Conservation (phyloP, 805 yeast genomes). For the Saccharomycopsis microspora region DNA sequence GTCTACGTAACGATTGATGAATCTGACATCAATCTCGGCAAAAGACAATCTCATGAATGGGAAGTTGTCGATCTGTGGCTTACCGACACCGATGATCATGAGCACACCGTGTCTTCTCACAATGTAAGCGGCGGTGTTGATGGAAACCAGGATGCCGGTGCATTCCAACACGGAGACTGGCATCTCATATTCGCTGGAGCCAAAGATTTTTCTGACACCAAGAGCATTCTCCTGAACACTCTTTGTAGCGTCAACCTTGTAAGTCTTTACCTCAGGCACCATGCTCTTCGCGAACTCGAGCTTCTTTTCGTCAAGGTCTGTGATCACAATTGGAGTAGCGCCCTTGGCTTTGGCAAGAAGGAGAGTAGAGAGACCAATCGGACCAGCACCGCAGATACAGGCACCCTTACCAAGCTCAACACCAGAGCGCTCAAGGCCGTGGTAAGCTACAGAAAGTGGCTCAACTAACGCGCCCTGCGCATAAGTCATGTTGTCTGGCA, state of each 20-base stretch:
- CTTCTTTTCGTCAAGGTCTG: constrained; percentile 35
- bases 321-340: constrained; percentile 39
- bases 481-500: constrained; percentile 33
- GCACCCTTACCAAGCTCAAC: constrained; percentile 38
- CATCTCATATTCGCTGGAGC: constrained; percentile 25
- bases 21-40: constrained; percentile 40
- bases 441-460: constrained; percentile 42
- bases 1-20: constrained; percentile 42
- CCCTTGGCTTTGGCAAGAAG: constrained; percentile 40
- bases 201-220: constrained; percentile 26
- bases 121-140: constrained; percentile 34
- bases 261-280: constrained; percentile 35
- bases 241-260: constrained; percentile 26
- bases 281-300: constrained; percentile 34
- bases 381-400: constrained; percentile 45
- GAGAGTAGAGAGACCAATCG: constrained; percentile 43
- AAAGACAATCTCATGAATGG: constrained; percentile 46
- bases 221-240: constrained; percentile 28
- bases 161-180: constrained; percentile 40
- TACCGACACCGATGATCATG: constrained; percentile 42
- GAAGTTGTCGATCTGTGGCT: constrained; percentile 31
- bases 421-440: constrained; percentile 38
- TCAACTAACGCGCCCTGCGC: constrained; percentile 46
- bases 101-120: constrained; percentile 35
- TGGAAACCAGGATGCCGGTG: constrained; percentile 41